Evolutionary conservation across 176 grass and related monocot genomes (phyloP), one percentile per base, ranked within the genome.

Genomic region (Cenchrus americanus): DNA sequence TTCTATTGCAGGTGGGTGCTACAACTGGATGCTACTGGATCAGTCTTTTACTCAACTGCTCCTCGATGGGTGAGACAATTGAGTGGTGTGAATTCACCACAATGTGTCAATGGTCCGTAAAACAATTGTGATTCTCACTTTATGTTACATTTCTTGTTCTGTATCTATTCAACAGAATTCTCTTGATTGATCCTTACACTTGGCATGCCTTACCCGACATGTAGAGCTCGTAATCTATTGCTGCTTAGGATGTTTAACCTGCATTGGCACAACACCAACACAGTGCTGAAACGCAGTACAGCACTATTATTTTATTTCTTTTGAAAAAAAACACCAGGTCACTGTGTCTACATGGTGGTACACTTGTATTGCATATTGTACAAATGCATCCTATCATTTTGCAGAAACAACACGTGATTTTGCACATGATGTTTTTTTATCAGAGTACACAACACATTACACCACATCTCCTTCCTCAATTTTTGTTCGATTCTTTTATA

Each of bases 41-140:
- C 92, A 77, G 59, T 93, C 72, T 93, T 94, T 32, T 98, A 98
- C 69, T 94, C 95, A 51, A 98, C 95, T 61, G 95, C 95, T 78
- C 95, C 95, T 44, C 89, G 71, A 79, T 98, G 95, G 95, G 82
- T 54, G 63, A 88, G 68, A 74, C 86, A 86, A 76, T 79, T 77
- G 26, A 83, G 77, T 88, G n/a, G 12, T 54, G 51, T 54, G 62
- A 79, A 43, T 76, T 66, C n/a, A 60, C 71, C 62, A 86, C 18
- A 71, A 22, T 53, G 37, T 70, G 65, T 14, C 27, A 61, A 68
- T 11, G 88, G 86, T 91, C 85, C 21, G 79, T 88, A 48, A 63
- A 80, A 54, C 66, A 77, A 19, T 90, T 24, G 48, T 22, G 57
- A 34, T 62, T 78, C 1, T 26, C 73, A 75, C 75, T 19, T 79